phyloP scores from a whole-genome alignment of 768 basidiomycete genomes.

The Kwoniella bestiolae region DNA sequence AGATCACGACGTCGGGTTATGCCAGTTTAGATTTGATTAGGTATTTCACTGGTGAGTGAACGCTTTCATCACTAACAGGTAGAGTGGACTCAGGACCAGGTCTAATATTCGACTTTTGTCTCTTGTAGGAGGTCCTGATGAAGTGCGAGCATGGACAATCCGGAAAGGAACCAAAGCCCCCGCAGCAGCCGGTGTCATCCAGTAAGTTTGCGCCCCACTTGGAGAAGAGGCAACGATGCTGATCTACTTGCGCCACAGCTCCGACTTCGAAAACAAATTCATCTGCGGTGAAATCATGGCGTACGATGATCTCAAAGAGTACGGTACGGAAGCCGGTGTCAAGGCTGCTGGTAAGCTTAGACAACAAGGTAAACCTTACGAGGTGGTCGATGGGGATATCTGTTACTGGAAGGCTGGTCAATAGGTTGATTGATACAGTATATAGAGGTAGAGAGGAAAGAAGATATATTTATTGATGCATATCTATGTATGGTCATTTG shows the following conservation, averaged over 20 bases:
- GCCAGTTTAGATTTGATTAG: conserved; percentile 72
- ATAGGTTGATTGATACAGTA: conserved; percentile 12
- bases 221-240: conserved; percentile 4
- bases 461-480: background rate
- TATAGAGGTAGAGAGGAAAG: background rate
- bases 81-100: background rate
- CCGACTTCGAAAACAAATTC: conserved; percentile 97
- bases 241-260: conserved; percentile 60
- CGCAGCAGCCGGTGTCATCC: conserved; percentile 96
- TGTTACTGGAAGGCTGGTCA: conserved; percentile 53
- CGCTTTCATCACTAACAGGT: background rate
- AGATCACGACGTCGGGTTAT: conserved; percentile 96
- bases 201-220: conserved; percentile 63
- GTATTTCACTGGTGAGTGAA: conserved; percentile 66
- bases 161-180: conserved; percentile 92
- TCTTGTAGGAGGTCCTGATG: conserved; percentile 71
- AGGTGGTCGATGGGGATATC: conserved; percentile 55
- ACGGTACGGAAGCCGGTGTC: conserved; percentile 86
- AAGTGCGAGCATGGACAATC: conserved; percentile 98
- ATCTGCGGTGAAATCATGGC: conserved; percentile 97
- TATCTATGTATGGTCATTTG: conserved; percentile 1
- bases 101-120: background rate
- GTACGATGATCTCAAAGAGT: conserved; percentile 84
- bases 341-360: conserved; percentile 91
- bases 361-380: conserved; percentile 91